Conservation (phyloP, 345 rosid genomes). For the Dipteronia sinensis region DNA sequence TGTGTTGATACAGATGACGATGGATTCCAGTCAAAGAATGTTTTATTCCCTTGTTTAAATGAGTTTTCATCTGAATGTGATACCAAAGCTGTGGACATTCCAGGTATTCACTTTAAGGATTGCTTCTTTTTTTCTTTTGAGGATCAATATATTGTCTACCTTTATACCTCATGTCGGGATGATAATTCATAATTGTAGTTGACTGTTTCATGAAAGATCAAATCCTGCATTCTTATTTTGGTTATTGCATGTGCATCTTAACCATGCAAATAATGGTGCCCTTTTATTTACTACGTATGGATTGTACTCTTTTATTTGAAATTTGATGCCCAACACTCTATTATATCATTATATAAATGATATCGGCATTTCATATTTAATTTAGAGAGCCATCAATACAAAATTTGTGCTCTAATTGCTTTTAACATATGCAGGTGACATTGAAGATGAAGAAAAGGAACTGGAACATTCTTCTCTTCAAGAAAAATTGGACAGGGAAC, state of each 20-base stretch:
- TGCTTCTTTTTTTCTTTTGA: background rate
- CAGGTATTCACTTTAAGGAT: constrained; percentile 45
- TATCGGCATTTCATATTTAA: constrained; percentile 13
- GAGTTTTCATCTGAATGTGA: constrained; percentile 60
- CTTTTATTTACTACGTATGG: background rate
- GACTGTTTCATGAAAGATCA: background rate
- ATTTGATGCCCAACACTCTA: background rate
- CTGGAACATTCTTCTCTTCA: constrained; percentile 88
- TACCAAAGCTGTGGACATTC: constrained; percentile 44
- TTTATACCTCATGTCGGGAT: background rate
- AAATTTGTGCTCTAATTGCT: background rate
- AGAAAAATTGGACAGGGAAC: constrained; percentile 83
- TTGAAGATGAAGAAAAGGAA: constrained; percentile 75
- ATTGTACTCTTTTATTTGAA: background rate
- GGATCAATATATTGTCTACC: background rate
- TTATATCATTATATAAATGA: background rate
- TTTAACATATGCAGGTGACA: constrained; percentile 56
- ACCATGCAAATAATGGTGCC: background rate
- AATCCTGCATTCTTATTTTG: background rate
- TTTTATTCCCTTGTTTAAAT: constrained; percentile 52
- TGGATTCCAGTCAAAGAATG: constrained; percentile 51
- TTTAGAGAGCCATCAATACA: background rate
- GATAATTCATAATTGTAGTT: background rate
- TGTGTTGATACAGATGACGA: constrained; percentile 63
- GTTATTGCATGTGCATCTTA: constrained; percentile 9